Evolutionary conservation across 345 rosid species (phyloP).

Genomic region (Rhizophora apiculata): DNA sequence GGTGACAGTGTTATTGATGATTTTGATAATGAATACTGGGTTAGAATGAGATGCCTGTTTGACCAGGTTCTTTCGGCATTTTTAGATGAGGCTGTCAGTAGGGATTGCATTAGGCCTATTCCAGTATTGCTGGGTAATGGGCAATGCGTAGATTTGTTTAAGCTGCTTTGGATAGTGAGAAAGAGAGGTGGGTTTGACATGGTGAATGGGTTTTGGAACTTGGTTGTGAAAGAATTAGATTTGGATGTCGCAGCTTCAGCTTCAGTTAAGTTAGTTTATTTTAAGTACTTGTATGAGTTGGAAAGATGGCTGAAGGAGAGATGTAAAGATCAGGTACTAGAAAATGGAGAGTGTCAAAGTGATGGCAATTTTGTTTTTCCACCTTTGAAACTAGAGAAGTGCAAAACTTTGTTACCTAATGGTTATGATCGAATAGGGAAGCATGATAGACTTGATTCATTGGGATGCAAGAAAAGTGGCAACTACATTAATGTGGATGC

Average conservation of each 20-base stretch:
- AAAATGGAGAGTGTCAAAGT: slow-evolving; percentile 19
- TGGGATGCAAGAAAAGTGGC: slow-evolving; percentile 16
- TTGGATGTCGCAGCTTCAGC: slow-evolving; percentile 36
- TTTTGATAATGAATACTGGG: slow-evolving; percentile 27
- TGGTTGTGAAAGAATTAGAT: slow-evolving; percentile 49
- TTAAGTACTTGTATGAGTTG: slow-evolving; percentile 49
- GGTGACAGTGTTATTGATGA: slow-evolving; percentile 18
- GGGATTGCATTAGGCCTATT: slow-evolving; percentile 46
- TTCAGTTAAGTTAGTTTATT: slow-evolving; percentile 48
- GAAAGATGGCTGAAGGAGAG: slow-evolving; percentile 45
- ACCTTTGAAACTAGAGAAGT: slow-evolving; percentile 45
- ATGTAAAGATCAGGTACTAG: slow-evolving; percentile 23
- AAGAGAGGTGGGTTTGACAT: slow-evolving; percentile 55
- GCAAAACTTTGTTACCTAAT: slow-evolving; percentile 39
- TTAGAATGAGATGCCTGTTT: slow-evolving; percentile 43
- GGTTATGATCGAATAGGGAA: slow-evolving; percentile 19
- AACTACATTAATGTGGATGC: slow-evolving; percentile 3
- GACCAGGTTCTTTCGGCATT: slow-evolving; percentile 49
- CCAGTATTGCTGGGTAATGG: slow-evolving; percentile 53
- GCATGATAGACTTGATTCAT: slow-evolving; percentile 21
- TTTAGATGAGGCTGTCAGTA: slow-evolving; percentile 31
- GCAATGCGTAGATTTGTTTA: slow-evolving; percentile 50
- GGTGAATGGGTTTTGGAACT: slow-evolving; percentile 57
- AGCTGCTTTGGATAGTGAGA: slow-evolving; percentile 55
- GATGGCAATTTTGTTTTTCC: slow-evolving; percentile 25